Base-by-base conservation (phyloP, 345 rosid genomes). In the Aquilaria yunnanensis region DNA sequence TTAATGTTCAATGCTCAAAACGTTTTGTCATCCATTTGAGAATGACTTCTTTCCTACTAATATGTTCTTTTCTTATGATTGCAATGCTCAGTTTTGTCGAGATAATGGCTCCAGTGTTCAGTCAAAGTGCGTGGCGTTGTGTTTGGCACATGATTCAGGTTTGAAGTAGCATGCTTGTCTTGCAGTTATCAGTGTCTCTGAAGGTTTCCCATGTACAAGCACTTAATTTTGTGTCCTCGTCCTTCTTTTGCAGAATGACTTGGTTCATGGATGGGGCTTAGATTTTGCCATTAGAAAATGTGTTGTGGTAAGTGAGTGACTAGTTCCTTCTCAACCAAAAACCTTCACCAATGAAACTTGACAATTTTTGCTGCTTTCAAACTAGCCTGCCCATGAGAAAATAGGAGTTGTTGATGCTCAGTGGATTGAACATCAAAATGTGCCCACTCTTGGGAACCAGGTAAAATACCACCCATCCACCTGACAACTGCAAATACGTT, bases 71-170 rank as follows among this genome's bases (percentile, higher is more conserved):
- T 58, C 49, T 10, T 14, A 67, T 53, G 7, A 30, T 54, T 53
- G 2, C 23, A 16, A 16, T 57, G 9, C 62, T 57, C 86, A 94
- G 99, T 63, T 94, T 94, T 57, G 99, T 94, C 0, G 97, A 94
- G 83, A 90, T 94, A 67, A 94, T 94, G 99, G 97, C 99, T 64
- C 81, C 97, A 6, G 96, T 94, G 55, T 94, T 94, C 74, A 90
- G 97, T 66, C 90, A 83, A 41, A 76, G 82, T 47, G 97, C 97
- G 51, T 94, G 99, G 97, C 92, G 91, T 4, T 90, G 99, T 71
- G 95, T 85, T 60, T 94, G 99, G 97, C 72, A 90, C 70, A 85
- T 94, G 99, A 80, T 94, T 82, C 97, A 90, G 95, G 99, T 77
- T 59, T 53, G 54, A 8, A 45, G 43, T 32, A 33, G 11, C 11